phyloP scores from a whole-genome alignment of 352 stramenopile species.

The Hyaloperonospora arabidopsidis region DNA sequence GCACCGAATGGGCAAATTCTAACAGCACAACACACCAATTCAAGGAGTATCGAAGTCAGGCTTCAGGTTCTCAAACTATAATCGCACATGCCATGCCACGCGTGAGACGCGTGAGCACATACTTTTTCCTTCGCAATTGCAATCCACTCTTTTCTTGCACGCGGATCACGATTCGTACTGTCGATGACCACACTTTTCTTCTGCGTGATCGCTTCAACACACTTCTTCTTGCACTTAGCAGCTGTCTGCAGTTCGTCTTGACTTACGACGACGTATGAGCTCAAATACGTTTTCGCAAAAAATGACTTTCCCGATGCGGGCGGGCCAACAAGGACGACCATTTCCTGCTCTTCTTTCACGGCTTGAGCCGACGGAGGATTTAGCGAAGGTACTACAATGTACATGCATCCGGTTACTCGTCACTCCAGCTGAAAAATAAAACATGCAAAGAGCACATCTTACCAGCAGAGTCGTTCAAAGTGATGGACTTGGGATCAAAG shows the following conservation, averaged over 20 bases:
- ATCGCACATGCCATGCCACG: too few species aligned
- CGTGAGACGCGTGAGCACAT: background rate
- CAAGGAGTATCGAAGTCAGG: background rate
- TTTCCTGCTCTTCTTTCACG: conserved; percentile 38
- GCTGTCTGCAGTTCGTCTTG: conserved; percentile 82
- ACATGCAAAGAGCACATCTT: conserved; percentile 2
- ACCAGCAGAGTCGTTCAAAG: conserved; percentile 22
- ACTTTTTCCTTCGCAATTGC: conserved; percentile 58
- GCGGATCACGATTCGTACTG: conserved; percentile 71
- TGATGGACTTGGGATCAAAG: conserved; percentile 52
- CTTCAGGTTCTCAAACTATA: background rate
- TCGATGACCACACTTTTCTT: conserved; percentile 80
- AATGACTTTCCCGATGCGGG: conserved; percentile 72
- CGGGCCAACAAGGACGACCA: conserved; percentile 64
- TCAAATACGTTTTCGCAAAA: conserved; percentile 40
- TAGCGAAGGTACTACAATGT: conserved; percentile 16
- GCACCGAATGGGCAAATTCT: conserved; percentile 59
- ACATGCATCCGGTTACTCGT: background rate
- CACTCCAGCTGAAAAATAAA: background rate
- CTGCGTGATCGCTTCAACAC: conserved; percentile 40
- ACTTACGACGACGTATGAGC: conserved; percentile 60
- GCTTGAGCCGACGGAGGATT: conserved; percentile 19
- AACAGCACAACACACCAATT: background rate
- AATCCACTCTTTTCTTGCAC: conserved; percentile 66
- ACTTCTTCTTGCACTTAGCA: conserved; percentile 64